These are phyloP conservation scores for Pycnococcus provasolii DNA, from an alignment of 139 green algal species.

Conservation along the genomic window DNA sequence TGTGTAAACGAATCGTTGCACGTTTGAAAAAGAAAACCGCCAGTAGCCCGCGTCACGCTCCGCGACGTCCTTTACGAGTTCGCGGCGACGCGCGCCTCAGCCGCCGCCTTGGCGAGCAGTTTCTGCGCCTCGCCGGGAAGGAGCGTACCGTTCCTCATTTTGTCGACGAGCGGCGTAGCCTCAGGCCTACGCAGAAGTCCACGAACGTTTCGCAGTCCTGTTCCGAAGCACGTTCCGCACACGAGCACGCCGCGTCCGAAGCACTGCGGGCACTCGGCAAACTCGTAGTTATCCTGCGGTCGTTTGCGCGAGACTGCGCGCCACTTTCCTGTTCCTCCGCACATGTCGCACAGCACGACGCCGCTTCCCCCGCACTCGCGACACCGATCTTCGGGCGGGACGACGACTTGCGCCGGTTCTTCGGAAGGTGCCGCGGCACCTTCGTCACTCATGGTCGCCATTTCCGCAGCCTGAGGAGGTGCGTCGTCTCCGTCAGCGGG, in stretches of 20 bases:
- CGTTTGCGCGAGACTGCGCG: constrained; percentile 82
- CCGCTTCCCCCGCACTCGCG: constrained; percentile 67
- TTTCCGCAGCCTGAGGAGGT: too few species aligned
- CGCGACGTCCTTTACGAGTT: too few species aligned
- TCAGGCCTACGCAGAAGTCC: constrained; percentile 86
- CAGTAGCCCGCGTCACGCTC: too few species aligned
- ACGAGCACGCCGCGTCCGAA: constrained; percentile 77
- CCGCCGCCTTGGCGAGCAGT: not conserved
- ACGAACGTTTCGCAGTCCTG: constrained; percentile 75
- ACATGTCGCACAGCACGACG: constrained; percentile 87
- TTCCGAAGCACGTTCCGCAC: constrained; percentile 92
- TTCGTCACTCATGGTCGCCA: too few species aligned
- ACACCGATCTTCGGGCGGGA: too few species aligned
- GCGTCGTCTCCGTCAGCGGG: too few species aligned
- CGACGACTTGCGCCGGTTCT: too few species aligned
- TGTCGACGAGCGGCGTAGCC: constrained; percentile 71
- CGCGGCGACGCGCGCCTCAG: too few species aligned
- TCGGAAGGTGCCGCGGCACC: too few species aligned
- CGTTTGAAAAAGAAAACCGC: too few species aligned
- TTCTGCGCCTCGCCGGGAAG: constrained; percentile 42
- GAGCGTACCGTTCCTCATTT: constrained; percentile 85
- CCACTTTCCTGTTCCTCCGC: constrained; percentile 95
- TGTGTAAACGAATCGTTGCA: too few species aligned
- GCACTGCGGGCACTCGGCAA: constrained; percentile 95
- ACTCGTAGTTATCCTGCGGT: constrained; percentile 92